These are phyloP conservation scores for Podospora comata DNA, from an alignment of 495 filamentous ascomycete genomes.

Conservation along the genomic window DNA sequence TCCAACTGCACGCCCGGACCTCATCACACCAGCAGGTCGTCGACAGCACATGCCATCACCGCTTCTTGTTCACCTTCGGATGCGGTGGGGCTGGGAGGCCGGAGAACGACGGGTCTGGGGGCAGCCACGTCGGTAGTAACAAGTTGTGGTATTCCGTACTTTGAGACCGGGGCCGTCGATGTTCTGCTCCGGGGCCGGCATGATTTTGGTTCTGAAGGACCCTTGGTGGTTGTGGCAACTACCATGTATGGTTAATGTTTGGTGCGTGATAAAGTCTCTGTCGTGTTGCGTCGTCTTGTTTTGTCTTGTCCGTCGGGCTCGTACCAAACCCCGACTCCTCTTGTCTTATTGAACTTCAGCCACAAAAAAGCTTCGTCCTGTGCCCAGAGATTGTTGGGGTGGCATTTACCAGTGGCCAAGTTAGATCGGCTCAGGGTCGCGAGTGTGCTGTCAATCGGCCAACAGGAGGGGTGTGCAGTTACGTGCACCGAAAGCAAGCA, in stretches of 20 bases:
- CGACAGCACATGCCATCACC: neutral
- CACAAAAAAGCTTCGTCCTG: constrained; percentile 8
- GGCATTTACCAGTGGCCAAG: constrained; percentile 8
- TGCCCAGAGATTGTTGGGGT: constrained; percentile 10
- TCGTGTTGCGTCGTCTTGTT: neutral
- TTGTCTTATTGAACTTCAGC: neutral
- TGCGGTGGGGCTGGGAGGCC: neutral
- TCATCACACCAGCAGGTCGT: constrained; percentile 2
- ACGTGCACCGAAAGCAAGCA: neutral
- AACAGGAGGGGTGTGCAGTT: constrained; percentile 12
- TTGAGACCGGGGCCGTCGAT: constrained; percentile 7
- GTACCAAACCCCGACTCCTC: constrained; percentile 7
- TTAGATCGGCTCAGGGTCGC: constrained; percentile 16
- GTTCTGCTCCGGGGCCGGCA: constrained; percentile 6
- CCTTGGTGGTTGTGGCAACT: neutral
- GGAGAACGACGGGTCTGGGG: neutral
- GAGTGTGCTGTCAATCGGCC: neutral
- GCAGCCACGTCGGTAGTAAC: constrained; percentile 9
- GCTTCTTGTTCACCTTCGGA: neutral
- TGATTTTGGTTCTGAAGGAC: constrained; percentile 16
- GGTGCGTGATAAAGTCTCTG: constrained; percentile 3
- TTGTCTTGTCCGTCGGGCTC: neutral
- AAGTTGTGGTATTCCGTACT: constrained; percentile 9
- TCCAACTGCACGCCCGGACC: constrained; percentile 11
- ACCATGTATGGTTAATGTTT: neutral